Evolutionary conservation across 352 stramenopile genomes (phyloP), one percentile per base, ranked within the genome.

Genomic region (Globisporangium alternatum): DNA sequence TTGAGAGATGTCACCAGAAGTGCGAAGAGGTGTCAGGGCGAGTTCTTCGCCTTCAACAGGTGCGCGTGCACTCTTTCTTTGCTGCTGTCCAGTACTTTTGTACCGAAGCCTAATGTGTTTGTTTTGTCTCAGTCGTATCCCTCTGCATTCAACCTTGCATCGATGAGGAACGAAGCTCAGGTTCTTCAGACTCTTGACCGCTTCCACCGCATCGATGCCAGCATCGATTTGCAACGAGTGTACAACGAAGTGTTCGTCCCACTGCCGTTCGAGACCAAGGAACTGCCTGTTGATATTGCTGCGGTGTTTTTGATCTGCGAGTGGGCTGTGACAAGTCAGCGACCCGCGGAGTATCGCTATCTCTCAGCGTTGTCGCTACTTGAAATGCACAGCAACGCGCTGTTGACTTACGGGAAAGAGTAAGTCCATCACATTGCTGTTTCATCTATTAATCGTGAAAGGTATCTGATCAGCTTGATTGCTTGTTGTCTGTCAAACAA

Each of bases 291-390:
- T 7, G 86, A 96, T 60, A 68, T 89, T 15, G 71, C 84, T 30
- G 80, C 77, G 9, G 60, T 96, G 43, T 86, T 91, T 44, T 68
- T 93, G 6, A 73, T 96, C 2, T 94, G 85, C 33, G 87, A 96
- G 53, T 96, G 87, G 87, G 82, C 85, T 17, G 81, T 96, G 22
- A 91, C 85, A 19, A 88, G 78, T 37, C 85, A 96, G 49, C 78
- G 87, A 25, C 84, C 87, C 8, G 77, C 83, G 21, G 87, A 96
- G 45, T 94, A 93, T 54, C 79, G 87, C 9, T 96, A 91, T 66
- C 69, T 96, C 5, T 89, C 86, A 41, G 81, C 83, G 39, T 67
- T 93, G 43, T 86, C 85, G 9, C 61, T 96, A 45, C 76, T 96
- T 15, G 86, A 96, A 56, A 92, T 93, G 81, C 85, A 94, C 64